These are phyloP conservation scores for Talaromyces liani DNA, from an alignment of 495 filamentous ascomycete genomes.

Conservation along the genomic window DNA sequence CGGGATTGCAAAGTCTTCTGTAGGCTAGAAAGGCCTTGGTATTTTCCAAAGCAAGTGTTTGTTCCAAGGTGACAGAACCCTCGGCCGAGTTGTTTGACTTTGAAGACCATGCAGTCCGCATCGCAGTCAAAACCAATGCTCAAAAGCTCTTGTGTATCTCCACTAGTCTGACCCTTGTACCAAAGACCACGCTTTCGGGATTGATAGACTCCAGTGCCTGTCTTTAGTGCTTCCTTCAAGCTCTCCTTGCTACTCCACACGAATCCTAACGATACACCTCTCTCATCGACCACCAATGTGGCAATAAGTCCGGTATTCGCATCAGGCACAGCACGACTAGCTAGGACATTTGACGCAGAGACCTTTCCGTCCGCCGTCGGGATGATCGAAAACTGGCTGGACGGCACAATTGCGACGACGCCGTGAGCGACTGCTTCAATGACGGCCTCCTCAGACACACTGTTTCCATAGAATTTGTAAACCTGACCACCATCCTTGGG, in stretches of 20 bases:
- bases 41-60: slow-evolving; percentile 82
- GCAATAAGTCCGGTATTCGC: slow-evolving; percentile 76
- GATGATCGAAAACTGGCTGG: slow-evolving; percentile 59
- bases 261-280: slow-evolving; percentile 75
- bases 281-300: slow-evolving; percentile 83
- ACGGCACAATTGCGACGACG: slow-evolving; percentile 73
- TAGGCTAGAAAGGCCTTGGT: slow-evolving; percentile 71
- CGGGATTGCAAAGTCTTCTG: slow-evolving; percentile 76
- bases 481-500: slow-evolving; percentile 32
- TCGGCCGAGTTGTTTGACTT: slow-evolving; percentile 78
- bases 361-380: slow-evolving; percentile 49
- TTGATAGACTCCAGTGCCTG: slow-evolving; percentile 89
- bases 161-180: slow-evolving; percentile 94
- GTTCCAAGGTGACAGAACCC: slow-evolving; percentile 94
- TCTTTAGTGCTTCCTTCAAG: slow-evolving; percentile 74
- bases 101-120: slow-evolving; percentile 81
- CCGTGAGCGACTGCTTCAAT: slow-evolving; percentile 48
- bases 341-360: slow-evolving; percentile 60
- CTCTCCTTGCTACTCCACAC: slow-evolving; percentile 94
- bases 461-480: slow-evolving; percentile 18
- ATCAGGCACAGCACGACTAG: slow-evolving; percentile 66
- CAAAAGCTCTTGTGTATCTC: slow-evolving; percentile 84
- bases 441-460: slow-evolving; percentile 35
- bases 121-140: slow-evolving; percentile 85
- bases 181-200: slow-evolving; percentile 90